phyloP scores from a whole-genome alignment of 1,284 basidiomycete genomes.

The Takashimella koratensis region DNA sequence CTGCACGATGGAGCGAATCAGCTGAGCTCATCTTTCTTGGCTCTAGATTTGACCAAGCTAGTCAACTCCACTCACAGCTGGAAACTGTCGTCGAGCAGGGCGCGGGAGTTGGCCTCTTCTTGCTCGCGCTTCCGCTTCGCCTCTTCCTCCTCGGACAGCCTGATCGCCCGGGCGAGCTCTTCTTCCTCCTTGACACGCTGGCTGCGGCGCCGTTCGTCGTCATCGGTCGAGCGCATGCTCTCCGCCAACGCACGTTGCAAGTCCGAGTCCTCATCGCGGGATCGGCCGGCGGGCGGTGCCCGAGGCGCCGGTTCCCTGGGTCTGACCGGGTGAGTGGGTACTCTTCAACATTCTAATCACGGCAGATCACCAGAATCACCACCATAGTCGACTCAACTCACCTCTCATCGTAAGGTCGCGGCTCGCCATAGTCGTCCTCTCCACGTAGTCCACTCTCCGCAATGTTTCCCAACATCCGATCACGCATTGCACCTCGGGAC shows the following conservation, averaged over 20 bases:
- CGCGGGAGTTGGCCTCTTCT: slow-evolving; percentile 68
- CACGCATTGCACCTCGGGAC: slow-evolving; percentile 81
- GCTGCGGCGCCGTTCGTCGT: slow-evolving; percentile 61
- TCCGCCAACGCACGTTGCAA: slow-evolving; percentile 77
- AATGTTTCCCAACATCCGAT: slow-evolving; percentile 76
- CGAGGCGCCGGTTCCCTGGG: neutral
- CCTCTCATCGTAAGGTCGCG: slow-evolving; percentile 5
- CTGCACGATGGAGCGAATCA: neutral
- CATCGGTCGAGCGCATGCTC: slow-evolving; percentile 71
- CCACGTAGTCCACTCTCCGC: slow-evolving; percentile 47
- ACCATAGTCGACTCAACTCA: slow-evolving; percentile 4
- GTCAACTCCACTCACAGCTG: slow-evolving; percentile 60
- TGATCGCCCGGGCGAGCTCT: slow-evolving; percentile 73
- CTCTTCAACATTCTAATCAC: neutral
- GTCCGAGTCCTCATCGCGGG: slow-evolving; percentile 69
- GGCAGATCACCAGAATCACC: slow-evolving; percentile 6
- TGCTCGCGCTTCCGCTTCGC: slow-evolving; percentile 63
- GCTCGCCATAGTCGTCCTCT: slow-evolving; percentile 50
- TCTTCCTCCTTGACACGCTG: slow-evolving; percentile 57
- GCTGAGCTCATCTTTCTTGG: too few species aligned
- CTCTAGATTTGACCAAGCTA: too few species aligned
- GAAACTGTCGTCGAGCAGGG: slow-evolving; percentile 80
- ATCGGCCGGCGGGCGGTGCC: slow-evolving; percentile 20
- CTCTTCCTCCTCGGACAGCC: slow-evolving; percentile 84
- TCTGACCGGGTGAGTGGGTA: neutral